Base-by-base conservation (phyloP, 2,329 filamentous ascomycete species). In the Penicillium sp. region DNA sequence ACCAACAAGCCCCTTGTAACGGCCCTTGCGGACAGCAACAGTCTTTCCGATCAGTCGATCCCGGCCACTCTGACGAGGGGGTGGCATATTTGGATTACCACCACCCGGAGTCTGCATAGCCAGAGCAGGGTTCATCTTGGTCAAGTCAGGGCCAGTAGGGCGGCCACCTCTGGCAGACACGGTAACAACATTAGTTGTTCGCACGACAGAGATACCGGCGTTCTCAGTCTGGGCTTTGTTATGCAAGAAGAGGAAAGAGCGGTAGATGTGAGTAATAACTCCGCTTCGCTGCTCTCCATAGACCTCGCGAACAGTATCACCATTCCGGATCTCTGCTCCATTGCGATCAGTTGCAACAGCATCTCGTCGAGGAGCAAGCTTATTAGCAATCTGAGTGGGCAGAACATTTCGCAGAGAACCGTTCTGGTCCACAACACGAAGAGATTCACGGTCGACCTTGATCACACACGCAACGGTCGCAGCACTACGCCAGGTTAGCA, bases 161-260 rank as follows among this genome's bases (percentile, higher is more conserved):
- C 93, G 88, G 30, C 93, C 93, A 68, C 93, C 94, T 81, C 97
- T 97, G 44, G 94, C 93, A n/a, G 93, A 93, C 38, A 97, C 88
- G 0, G 93, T 97, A 55, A 90, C 89, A 63, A 99, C 91, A 73
- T 93, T 96, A 70, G 86, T 89, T 47, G 92, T 90, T 64, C 93
- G 89, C 17, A 91, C 90, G 37, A 98, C 94, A 70, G 96, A 96
- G 10, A 98, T 89, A 66, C 95, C 89, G 0, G 92, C 89, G 73
- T 97, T 96, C 74, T 98, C 93, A 47, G 88, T 90, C 58, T 89
- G 89, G 49, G 91, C 86, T 64, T 93, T 89, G 74, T 91, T 96
- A 73, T 96, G 91, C 58, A 96, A 82, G 81, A 96, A 99, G 19
- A 97, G 86, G 74, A 89, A 96, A n/a, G 92, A 92, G 55, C 95